Base-by-base conservation (phyloP, 805 yeast genomes). In the Kurtzmaniella fragi region DNA sequence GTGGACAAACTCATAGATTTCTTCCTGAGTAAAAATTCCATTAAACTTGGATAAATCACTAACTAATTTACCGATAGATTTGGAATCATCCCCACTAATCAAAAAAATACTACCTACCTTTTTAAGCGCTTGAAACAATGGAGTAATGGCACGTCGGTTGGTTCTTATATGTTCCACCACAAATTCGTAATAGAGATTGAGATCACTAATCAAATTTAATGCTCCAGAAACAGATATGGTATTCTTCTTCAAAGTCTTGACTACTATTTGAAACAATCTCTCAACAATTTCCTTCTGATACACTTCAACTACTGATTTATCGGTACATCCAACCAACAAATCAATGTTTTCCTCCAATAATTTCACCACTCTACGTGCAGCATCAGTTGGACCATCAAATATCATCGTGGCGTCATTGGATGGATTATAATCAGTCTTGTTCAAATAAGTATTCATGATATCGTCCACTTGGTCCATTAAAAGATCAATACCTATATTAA, bases 281-380 rank as follows among this genome's bases (percentile, higher is more conserved):
- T 88, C 86, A 0, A 96, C 96, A 27, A 91, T 81, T 53, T 93
- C 99, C 54, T 90, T 95, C 50, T 90, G 93, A 54, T 89, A 93
- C 0, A 91, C 95, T 49, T 90, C 98, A 17, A 90, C 75, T 10
- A 95, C 82, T 1, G 88, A 76, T 54, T 83, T 86, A 40, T 91
- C 98, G 0, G 96, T 86, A 4, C 93, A 76, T 2, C 89, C 95
- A 13, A 75, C 78, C 32, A 91, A 63, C 41, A 90, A 62, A 41
- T 75, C 77, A 44, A 90, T 78, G 54, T 91, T 95, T 12, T 80
- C 77, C 10, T 75, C 75, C 40, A 93, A 59, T 17, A 90, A 67
- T 15, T 70, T 64, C 2, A 87, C 77, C 3, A 77, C 80, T 41
- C 77, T 75, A 9, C 50, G 50, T 0, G 95, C 93, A 42, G 95